Evolutionary conservation across 306 rosid genomes (phyloP).

Genomic region (Echinosophora koreensis): DNA sequence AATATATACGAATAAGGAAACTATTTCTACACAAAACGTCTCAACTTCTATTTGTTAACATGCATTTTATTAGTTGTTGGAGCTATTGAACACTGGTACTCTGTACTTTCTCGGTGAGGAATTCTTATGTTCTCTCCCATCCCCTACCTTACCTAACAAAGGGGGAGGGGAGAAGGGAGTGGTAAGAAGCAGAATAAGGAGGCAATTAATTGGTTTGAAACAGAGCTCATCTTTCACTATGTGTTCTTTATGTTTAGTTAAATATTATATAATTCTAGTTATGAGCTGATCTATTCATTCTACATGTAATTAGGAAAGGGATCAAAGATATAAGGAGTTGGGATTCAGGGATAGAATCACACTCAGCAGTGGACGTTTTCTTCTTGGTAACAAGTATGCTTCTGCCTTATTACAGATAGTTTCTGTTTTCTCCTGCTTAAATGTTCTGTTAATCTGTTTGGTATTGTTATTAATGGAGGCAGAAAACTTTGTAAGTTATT

Average conservation of each 20-base stretch:
- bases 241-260: slow-evolving; percentile 16
- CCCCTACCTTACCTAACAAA: slow-evolving; percentile 19
- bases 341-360: slow-evolving; percentile 99
- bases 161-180: background rate
- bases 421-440: slow-evolving; percentile 31
- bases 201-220: slow-evolving; percentile 36
- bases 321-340: slow-evolving; percentile 97
- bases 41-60: slow-evolving; percentile 38
- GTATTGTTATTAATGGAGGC: slow-evolving; percentile 1
- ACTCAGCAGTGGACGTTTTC: slow-evolving; percentile 99
- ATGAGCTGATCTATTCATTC: slow-evolving; percentile 37
- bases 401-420: slow-evolving; percentile 32
- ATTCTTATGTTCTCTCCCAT: background rate
- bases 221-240: background rate
- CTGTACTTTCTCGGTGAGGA: slow-evolving; percentile 1
- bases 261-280: slow-evolving; percentile 9
- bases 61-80: slow-evolving; percentile 1
- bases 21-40: background rate
- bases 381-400: slow-evolving; percentile 96
- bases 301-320: slow-evolving; percentile 76
- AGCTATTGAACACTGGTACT: slow-evolving; percentile 14
- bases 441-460: slow-evolving; percentile 33
- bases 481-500: background rate
- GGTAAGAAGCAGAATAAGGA: slow-evolving; percentile 21
- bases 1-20: too few species aligned